Evolutionary conservation across 2,329 filamentous ascomycete genomes (phyloP), one percentile per base, ranked within the genome.

Genomic region (Remersonia thermophila): DNA sequence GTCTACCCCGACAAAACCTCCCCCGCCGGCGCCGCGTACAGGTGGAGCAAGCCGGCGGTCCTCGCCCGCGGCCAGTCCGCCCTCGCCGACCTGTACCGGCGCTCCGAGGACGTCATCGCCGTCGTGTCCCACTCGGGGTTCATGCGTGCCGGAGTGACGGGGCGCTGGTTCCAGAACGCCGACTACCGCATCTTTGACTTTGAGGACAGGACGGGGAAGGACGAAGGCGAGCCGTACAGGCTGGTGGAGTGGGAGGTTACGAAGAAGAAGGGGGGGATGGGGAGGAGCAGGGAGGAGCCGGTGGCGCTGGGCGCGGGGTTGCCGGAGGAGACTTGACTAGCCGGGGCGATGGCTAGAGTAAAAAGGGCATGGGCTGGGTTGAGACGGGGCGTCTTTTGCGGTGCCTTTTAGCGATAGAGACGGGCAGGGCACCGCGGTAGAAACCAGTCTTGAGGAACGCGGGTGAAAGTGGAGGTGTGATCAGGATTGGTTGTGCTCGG

Each of bases 81-180:
- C 31, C 59, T 80, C 2, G 54, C 57, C 26, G 58, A 60, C 13
- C 58, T 81, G 18, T 60, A 73, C 1, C 43, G 47, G 9, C 60
- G 74, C 2, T 63, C 66, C 0, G 65, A 68, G 46, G 54, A 56
- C 0, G 64, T 62, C 29, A 63, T 81, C 35, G 63, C 76, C 7
- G 74, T 80, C 0, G 73, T 82, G 3, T 71, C 70, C 2, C 77
- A 80, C 55, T 73, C 74, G 1, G 73, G 67, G 0, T 80, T 80
- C 51, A 44, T 81, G 45, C 59, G 75, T 13, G 54, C 63, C 4
- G 71, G 63, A 7, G 64, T 80, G 3, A 64, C 62, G 9, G 68
- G 72, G 3, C 61, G 60, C 45, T 68, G 61, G 59, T 74, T 63
- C 48, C 69, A 65, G 49, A 80, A 80, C 43, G 69, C 69, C 10